Evolutionary conservation across 2,329 filamentous ascomycete species (phyloP), one percentile per base, ranked within the genome.

Genomic region (Aureobasidium namibiae): DNA sequence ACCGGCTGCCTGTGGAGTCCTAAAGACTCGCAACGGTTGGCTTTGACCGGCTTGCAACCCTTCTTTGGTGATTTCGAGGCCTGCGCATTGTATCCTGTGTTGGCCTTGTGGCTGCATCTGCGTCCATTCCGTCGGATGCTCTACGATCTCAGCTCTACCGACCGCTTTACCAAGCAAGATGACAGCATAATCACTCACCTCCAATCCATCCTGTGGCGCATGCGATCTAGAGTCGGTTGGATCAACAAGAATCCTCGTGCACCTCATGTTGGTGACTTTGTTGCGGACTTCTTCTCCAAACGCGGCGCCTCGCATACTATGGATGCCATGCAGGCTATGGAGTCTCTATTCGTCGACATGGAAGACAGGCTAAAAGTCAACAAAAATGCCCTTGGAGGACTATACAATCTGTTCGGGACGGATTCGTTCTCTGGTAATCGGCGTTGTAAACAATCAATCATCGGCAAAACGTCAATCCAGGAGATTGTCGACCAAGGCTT

Each of bases 31-130:
- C 80, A 81, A 79, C 80, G 64, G 73, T 82, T 64, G 72, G 16
- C 75, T 5, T 76, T 83, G 69, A 84, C 82, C 31, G 82, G 82
- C 4, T 74, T 85, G 54, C 78, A 80, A 49, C 78, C 80, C 0
- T 74, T 78, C 46, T 62, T 60, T 24, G 39, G 26, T 10, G 39
- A 21, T 16, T 31, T 10, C 14, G 42, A 44, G 3, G 59, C 42
- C 14, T 29, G 34, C 23, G 42, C 50, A 7, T 10, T 60, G 24
- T 44, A 13, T 9, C 81, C 82, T 23, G 79, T 80, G 0, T 65
- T 86, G n/a, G 78, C 80, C 2, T 75, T 81, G 1, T 83, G 79
- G 78, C 70, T 85, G 61, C 76, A 84, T 59, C 75, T 85, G 61
- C 77, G 75, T n/a, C 82, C 83, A 0, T 81, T 86, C 66, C 77